Percentiles rank a stretch among this genome's conserved stretches.
These are phyloP conservation scores for Scytalidium lignicola DNA, from an alignment of 2,329 filamentous ascomycete species.

Conservation along the genomic window DNA sequence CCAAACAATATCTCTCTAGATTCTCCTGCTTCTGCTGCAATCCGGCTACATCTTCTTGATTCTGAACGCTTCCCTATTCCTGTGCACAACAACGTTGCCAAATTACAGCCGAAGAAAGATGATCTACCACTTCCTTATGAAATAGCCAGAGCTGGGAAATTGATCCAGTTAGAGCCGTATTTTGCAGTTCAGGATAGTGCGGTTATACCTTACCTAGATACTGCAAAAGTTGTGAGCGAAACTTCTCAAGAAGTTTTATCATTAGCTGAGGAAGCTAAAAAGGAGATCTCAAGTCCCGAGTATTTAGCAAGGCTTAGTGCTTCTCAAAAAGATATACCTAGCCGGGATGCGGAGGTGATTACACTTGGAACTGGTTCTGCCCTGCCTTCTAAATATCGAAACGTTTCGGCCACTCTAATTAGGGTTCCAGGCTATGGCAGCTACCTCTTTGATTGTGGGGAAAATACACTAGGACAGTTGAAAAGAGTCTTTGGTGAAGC, in stretches of 20 bases:
- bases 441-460: constrained; percentile 87
- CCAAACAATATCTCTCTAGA: constrained; percentile 71
- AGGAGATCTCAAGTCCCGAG: constrained; percentile 32
- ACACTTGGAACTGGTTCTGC: constrained; percentile 90
- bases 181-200: constrained; percentile 36
- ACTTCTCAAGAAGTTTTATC: constrained; percentile 39
- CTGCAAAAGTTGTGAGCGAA: constrained; percentile 36
- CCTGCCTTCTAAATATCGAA: constrained; percentile 86
- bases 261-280: constrained; percentile 46
- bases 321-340: constrained; percentile 61
- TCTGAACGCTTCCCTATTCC: constrained; percentile 68
- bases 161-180: constrained; percentile 22
- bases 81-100: constrained; percentile 48
- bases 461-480: constrained; percentile 86
- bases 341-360: constrained; percentile 74
- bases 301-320: constrained; percentile 46
- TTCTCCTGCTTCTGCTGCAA: constrained; percentile 59
- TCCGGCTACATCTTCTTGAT: constrained; percentile 69
- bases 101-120: constrained; percentile 1
- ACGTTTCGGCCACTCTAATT: constrained; percentile 84
- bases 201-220: constrained; percentile 44
- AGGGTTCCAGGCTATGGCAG: constrained; percentile 80
- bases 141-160: constrained; percentile 18
- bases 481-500: constrained; percentile 66
- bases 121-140: constrained; percentile 9